These are phyloP conservation scores for Plenodomus biglobosus DNA, from an alignment of 2,329 filamentous ascomycete genomes.

Conservation along the genomic window DNA sequence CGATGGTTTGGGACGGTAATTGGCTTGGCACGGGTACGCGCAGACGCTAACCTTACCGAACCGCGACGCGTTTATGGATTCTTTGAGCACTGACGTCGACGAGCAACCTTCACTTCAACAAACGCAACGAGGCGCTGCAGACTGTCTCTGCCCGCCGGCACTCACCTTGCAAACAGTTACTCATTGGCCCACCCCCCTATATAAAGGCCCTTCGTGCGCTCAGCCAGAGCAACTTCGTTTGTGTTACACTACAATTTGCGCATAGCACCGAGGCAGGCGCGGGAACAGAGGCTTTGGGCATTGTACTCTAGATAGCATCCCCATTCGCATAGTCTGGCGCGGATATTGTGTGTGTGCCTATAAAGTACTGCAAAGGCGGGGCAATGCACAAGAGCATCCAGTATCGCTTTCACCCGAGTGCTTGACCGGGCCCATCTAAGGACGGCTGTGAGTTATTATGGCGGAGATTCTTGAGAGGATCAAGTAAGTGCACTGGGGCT, in stretches of 20 bases:
- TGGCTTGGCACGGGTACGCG: not conserved
- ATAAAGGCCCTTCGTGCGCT: not conserved
- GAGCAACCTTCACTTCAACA: not conserved
- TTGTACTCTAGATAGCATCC: not conserved
- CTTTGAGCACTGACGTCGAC: not conserved
- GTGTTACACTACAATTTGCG: not conserved
- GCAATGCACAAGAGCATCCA: not conserved
- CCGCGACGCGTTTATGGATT: not conserved
- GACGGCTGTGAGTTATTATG: slow-evolving; percentile 18
- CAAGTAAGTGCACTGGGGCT: slow-evolving; percentile 27
- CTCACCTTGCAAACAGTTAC: not conserved
- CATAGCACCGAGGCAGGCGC: not conserved
- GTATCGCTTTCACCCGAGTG: not conserved
- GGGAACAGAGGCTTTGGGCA: not conserved
- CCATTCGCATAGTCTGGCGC: not conserved
- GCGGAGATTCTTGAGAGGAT: slow-evolving; percentile 40
- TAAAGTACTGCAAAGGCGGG: not conserved
- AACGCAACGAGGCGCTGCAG: not conserved
- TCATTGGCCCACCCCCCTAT: not conserved
- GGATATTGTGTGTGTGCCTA: not conserved
- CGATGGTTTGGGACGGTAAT: not conserved
- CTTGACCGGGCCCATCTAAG: not conserved
- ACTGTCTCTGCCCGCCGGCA: not conserved
- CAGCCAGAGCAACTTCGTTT: not conserved
- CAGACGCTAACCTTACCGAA: not conserved